Evolutionary conservation across 164 flowering plant species (phyloP), one percentile per base, ranked within the genome.

Genomic region (Macadamia integrifolia): DNA sequence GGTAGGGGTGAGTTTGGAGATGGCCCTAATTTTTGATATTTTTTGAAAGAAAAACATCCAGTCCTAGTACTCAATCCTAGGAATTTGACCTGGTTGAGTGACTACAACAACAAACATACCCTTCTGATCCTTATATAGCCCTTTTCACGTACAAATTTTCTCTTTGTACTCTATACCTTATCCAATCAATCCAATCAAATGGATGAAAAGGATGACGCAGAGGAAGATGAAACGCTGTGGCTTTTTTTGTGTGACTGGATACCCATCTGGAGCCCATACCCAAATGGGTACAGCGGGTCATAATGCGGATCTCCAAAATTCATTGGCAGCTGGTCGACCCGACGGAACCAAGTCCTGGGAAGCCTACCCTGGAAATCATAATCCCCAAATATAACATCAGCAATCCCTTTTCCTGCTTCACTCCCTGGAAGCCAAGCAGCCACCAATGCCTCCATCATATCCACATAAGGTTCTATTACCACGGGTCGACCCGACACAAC

Each of bases 391-490:
- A 83, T 66, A 30, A 81, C 80, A 62, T 83, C 84, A 1, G 86
- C 73, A 18, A 83, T 75, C 12, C 86, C 86, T 44, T 74, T 76
- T 9, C 86, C 86, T 17, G 72, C 79, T 62, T 83, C 86, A 6
- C 75, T 72, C 11, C 86, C 86, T 0, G 86, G 86, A 3, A 83
- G 73, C 84, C 84, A 83, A 1, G 84, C 86, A 6, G 86, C 82
- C 14, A 83, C 81, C 17, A 83, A 69, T 1, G 84, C 86, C 23
- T 79, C 83, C 23, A 83, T 79, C 42, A 28, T 58, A 1, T 23
- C 66, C 32, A 82, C 31, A 57, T 80, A 78, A 1, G 83, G 85
- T 61, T 80, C 78, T 3, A 82, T 69, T 60, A 82, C 49, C n/a
- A 82, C 12, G 1, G 50, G 50, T 8, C 50, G 50, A 8, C 50